These are phyloP conservation scores for Hebeloma cylindrosporum DNA, from an alignment of 768 basidiomycete species.

Conservation along the genomic window DNA sequence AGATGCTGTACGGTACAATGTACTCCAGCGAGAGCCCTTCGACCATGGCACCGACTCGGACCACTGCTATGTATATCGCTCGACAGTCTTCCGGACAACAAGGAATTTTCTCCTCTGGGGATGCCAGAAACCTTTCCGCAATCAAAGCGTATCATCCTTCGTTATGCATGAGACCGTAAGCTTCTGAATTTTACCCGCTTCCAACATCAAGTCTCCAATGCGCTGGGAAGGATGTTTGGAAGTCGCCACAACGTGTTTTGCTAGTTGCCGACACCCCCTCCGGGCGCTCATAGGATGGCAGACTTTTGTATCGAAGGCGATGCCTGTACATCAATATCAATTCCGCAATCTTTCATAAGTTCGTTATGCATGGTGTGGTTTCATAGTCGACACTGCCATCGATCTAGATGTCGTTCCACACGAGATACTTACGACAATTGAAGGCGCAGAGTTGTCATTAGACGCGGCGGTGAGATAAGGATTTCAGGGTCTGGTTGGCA, in stretches of 20 bases:
- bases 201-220: conserved; percentile 41
- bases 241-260: no score
- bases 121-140: conserved; percentile 58
- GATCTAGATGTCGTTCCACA: conserved; percentile 50
- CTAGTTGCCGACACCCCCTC: conserved; percentile 26
- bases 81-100: conserved; percentile 34
- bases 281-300: no score
- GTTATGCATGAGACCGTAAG: conserved; percentile 40
- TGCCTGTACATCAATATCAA: conserved; percentile 28
- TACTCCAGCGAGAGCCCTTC: no score
- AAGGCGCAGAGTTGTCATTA: no score
- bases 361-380: conserved; percentile 45
- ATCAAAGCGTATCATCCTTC: conserved; percentile 47
- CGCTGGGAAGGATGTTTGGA: conserved; percentile 45
- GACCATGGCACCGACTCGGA: no score
- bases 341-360: conserved; percentile 50
- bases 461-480: no score
- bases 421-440: no score
- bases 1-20: no score
- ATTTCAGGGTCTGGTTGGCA: no score
- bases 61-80: background rate
- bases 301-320: no score
- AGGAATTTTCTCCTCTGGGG: conserved; percentile 36
- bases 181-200: conserved; percentile 40
- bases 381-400: conserved; percentile 44